These are phyloP conservation scores for Musa beccarii DNA, from an alignment of 176 grass and related monocot species.

Conservation along the genomic window DNA sequence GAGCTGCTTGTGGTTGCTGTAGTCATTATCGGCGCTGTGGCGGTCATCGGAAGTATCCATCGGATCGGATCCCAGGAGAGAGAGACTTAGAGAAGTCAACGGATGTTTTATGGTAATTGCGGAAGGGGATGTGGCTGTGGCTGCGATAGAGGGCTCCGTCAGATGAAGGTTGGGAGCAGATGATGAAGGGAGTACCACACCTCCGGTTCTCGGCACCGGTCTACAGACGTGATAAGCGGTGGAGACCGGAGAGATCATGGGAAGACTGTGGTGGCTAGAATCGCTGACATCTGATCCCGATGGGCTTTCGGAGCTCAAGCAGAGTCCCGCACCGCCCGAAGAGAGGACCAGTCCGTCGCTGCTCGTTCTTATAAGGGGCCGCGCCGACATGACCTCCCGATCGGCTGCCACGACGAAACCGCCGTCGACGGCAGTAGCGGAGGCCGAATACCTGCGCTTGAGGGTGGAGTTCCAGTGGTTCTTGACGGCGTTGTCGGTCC, in stretches of 20 bases:
- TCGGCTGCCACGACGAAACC: too few relatives aligned
- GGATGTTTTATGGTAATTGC: conserved; percentile 16
- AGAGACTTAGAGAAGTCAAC: conserved; percentile 56
- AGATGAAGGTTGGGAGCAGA: background rate
- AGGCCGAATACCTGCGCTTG: conserved; percentile 47
- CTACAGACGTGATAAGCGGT: conserved; percentile 33
- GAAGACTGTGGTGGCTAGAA: conserved; percentile 58
- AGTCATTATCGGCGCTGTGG: background rate
- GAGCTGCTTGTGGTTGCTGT: background rate
- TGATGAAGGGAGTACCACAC: conserved; percentile 27
- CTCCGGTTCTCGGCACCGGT: conserved; percentile 30
- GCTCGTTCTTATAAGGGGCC: conserved; percentile 53
- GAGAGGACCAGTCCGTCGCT: conserved; percentile 30
- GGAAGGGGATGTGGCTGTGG: conserved; percentile 13
- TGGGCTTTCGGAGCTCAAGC: conserved; percentile 48
- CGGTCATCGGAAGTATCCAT: background rate
- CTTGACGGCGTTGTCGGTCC: conserved; percentile 98
- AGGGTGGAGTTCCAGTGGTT: conserved; percentile 99
- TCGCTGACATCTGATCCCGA: conserved; percentile 70
- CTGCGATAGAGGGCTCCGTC: background rate
- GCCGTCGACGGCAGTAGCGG: background rate
- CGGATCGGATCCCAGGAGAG: conserved; percentile 37
- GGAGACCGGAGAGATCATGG: conserved; percentile 17
- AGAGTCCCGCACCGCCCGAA: conserved; percentile 21
- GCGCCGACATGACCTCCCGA: background rate